Conservation (phyloP, 352 stramenopile genomes). For the Pythium brachiatum region DNA sequence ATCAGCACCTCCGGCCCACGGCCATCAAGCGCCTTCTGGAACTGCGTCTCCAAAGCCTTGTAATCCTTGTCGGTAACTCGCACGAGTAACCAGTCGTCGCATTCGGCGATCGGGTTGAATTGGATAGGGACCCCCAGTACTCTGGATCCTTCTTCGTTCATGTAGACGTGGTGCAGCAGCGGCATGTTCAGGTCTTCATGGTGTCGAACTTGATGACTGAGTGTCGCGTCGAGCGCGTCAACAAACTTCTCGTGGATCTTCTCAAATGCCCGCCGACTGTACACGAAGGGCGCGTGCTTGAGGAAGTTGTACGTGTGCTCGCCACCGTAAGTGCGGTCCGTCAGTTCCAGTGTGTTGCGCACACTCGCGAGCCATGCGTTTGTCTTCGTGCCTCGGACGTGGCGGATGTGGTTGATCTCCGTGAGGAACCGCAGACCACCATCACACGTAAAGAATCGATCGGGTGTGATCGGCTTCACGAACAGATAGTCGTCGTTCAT, state of each 20-base stretch:
- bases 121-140: slow-evolving; percentile 57
- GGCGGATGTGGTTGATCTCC: slow-evolving; percentile 83
- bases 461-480: slow-evolving; percentile 64
- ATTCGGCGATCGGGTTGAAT: slow-evolving; percentile 68
- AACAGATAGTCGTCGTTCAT: slow-evolving; percentile 91
- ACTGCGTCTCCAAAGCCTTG: slow-evolving; percentile 26
- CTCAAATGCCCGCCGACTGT: slow-evolving; percentile 68
- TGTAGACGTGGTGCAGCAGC: slow-evolving; percentile 83
- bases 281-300: slow-evolving; percentile 84
- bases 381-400: slow-evolving; percentile 52
- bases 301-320: slow-evolving; percentile 85
- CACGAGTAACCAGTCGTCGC: slow-evolving; percentile 78
- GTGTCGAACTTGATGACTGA: slow-evolving; percentile 62
- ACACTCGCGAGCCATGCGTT: slow-evolving; percentile 80
- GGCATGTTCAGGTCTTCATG: slow-evolving; percentile 78
- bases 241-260: slow-evolving; percentile 74
- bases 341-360: slow-evolving; percentile 70
- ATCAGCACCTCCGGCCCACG: slow-evolving; percentile 56
- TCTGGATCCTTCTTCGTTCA: slow-evolving; percentile 71
- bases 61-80: slow-evolving; percentile 62
- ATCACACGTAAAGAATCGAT: slow-evolving; percentile 86
- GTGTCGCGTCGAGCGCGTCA: slow-evolving; percentile 47
- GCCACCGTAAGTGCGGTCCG: slow-evolving; percentile 71
- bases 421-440: slow-evolving; percentile 70
- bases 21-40: slow-evolving; percentile 42